Evolutionary conservation across 805 yeast genomes (phyloP), one percentile per base, ranked within the genome.

Genomic region (Pichia kluyveri): DNA sequence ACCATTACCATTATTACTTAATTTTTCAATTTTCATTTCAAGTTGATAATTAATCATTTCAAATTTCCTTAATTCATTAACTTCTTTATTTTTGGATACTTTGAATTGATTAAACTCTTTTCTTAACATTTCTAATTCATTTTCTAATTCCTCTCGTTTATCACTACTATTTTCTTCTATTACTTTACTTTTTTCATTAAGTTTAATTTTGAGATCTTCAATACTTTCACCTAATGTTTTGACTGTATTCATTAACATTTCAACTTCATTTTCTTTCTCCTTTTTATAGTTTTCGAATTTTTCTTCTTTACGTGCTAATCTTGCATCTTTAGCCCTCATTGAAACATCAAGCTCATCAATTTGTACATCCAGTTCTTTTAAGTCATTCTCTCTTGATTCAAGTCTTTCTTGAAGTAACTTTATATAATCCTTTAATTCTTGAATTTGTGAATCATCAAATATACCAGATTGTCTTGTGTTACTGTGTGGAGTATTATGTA

Each of bases 221-320:
- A 79, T 79, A 40, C 79, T 78, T 32, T 65, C 60, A 41, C 78
- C 76, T 60, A 82, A 69, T 41, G 77, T 64, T 50, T 76, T 82
- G 43, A 82, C 70, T 17, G 77, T 79, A 44, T 75, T 77, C 42
- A 82, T 60, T 65, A 83, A 68, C 57, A 82, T 85, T 42, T 72
- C 75, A 30, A 83, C 67, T 41, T 82, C 83, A 15, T 61, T 56
- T 44, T 79, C 83, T 41, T 75, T 72, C 28, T 68, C 73, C 18
- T 56, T 57, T 56, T 73, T 75, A 49, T 72, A 79, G 46, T 69
- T 71, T n/a, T 58, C 55, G 45, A 79, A 59, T 51, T 71, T 72
- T 23, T 63, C 64, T 41, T 82, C 86, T 45, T 68, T 71, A 38
- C 69, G 67, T 1, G 59, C 56, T 43, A 75, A 49, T 51, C 71